Evolutionary conservation across 2,329 filamentous ascomycete species (phyloP).

Genomic region (Xylaria arbuscula): DNA sequence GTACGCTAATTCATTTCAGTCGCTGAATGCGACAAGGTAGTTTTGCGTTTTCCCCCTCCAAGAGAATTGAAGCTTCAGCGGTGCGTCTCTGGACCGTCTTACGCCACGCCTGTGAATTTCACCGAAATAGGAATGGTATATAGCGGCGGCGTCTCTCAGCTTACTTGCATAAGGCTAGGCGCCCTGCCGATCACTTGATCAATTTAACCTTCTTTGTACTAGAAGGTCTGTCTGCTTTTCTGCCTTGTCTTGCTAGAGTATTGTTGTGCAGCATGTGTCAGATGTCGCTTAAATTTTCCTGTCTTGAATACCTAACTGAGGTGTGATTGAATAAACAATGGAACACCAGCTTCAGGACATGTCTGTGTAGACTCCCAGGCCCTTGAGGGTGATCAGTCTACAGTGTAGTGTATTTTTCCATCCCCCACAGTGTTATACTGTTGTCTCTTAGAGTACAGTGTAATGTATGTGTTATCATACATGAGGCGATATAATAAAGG

Average conservation of each 20-base stretch:
- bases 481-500: no score
- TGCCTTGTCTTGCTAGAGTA: neutral
- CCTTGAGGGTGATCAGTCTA: no score
- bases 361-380: no score
- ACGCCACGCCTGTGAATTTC: conserved; percentile 1
- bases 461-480: no score
- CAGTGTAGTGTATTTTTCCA: no score
- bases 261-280: neutral
- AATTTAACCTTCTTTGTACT: conserved; percentile 3
- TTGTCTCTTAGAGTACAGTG: no score
- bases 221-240: neutral
- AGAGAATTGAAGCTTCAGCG: conserved; percentile 8
- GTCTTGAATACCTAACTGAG: conserved; percentile 5
- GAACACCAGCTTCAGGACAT: no score
- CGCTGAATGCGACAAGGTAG: no score
- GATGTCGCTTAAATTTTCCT: conserved; percentile 27
- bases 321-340: conserved; percentile 6
- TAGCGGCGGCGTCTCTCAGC: neutral
- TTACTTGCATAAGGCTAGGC: neutral
- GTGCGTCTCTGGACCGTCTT: conserved; percentile 33
- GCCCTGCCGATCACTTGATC: neutral
- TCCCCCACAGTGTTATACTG: no score
- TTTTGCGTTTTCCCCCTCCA: neutral
- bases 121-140: neutral
- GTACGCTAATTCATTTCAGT: no score